Evolutionary conservation across 768 basidiomycete species (phyloP).

Genomic region (Lactarius indigo): DNA sequence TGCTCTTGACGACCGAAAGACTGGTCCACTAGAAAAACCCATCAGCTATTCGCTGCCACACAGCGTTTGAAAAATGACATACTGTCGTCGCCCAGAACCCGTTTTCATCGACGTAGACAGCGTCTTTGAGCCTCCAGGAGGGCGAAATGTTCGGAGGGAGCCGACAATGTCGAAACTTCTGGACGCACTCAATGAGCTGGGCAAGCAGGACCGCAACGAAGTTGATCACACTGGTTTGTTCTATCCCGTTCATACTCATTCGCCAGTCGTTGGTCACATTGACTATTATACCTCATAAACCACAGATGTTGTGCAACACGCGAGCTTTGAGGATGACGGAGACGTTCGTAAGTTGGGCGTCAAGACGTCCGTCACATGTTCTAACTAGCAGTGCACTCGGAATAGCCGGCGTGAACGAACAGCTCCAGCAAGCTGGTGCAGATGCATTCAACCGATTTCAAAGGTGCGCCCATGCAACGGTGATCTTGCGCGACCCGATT

Average conservation of each 20-base stretch:
- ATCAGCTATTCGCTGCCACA: neutral
- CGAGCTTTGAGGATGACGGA: constrained; percentile 60
- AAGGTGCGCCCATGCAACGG: constrained; percentile 39
- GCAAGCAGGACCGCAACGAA: constrained; percentile 35
- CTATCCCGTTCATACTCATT: neutral
- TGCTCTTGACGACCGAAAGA: neutral
- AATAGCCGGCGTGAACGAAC: constrained; percentile 63
- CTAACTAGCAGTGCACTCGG: neutral
- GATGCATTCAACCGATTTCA: constrained; percentile 63
- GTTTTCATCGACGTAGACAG: constrained; percentile 10
- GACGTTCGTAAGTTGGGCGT: constrained; percentile 58
- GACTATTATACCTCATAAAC: neutral
- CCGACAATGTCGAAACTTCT: constrained; percentile 47
- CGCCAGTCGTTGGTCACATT: neutral
- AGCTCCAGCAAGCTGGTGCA: constrained; percentile 62
- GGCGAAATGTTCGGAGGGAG: constrained; percentile 33
- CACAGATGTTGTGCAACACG: constrained; percentile 34
- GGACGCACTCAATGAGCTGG: constrained; percentile 45
- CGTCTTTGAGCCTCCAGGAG: constrained; percentile 10
- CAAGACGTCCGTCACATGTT: neutral
- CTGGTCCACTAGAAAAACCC: neutral
- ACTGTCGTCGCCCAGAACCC: neutral
- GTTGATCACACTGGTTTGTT: constrained; percentile 32
- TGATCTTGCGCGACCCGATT: constrained; percentile 10
- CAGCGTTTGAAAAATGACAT: constrained; percentile 4